These are phyloP conservation scores for Oryza longistaminata DNA, from an alignment of 176 grass and related monocot species.

Conservation along the genomic window DNA sequence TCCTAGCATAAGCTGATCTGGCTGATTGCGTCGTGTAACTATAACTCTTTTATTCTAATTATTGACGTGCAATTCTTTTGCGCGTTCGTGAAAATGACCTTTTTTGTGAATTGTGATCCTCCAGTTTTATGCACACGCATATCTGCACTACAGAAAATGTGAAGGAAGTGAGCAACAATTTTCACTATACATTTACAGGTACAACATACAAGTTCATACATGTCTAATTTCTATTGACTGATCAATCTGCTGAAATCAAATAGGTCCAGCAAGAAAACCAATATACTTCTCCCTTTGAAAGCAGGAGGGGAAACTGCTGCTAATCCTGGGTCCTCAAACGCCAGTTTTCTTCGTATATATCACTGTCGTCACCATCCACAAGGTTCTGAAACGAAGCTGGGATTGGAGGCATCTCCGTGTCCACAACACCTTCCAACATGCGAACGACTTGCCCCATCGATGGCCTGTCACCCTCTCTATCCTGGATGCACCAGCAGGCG, in stretches of 20 bases:
- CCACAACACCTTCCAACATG: constrained; percentile 36
- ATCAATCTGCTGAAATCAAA: neutral
- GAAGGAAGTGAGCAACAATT: neutral
- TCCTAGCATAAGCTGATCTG: too few species aligned
- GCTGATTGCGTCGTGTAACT: too few species aligned
- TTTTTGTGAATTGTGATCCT: too few species aligned
- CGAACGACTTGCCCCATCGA: constrained; percentile 53
- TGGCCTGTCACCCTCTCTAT: constrained; percentile 39
- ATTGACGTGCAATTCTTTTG: too few species aligned
- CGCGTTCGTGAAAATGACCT: too few species aligned
- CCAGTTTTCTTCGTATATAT: constrained; percentile 1
- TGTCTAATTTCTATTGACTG: neutral
- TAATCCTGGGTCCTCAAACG: neutral
- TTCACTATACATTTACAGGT: neutral
- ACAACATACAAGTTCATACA: neutral
- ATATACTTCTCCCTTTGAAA: neutral
- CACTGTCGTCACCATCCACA: constrained; percentile 27
- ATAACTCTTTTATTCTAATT: too few species aligned
- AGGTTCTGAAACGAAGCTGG: constrained; percentile 39
- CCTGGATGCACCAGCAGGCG: constrained; percentile 64
- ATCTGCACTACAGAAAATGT: too few species aligned
- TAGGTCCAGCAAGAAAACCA: neutral
- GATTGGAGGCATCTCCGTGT: constrained; percentile 35
- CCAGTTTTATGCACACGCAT: neutral
- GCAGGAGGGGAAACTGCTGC: neutral